phyloP scores from a whole-genome alignment of 176 grass and related monocot genomes.

The Oryza punctata region DNA sequence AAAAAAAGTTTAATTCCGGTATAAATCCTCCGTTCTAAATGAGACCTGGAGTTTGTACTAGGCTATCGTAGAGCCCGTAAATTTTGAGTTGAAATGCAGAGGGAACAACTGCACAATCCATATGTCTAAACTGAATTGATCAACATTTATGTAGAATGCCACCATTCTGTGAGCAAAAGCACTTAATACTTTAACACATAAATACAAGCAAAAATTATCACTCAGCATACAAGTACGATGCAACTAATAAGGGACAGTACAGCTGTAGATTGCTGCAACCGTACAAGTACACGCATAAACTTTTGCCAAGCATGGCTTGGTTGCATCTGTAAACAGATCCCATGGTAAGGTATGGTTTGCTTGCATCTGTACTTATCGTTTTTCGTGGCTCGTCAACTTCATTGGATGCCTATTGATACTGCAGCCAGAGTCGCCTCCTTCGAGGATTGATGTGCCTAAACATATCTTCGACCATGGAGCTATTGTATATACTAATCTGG shows the following conservation, averaged over 20 bases:
- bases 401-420: background rate
- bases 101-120: background rate
- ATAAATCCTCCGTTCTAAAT: too few species aligned
- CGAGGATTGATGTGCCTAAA: background rate
- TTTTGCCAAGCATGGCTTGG: background rate
- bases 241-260: background rate
- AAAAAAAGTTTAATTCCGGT: too few species aligned
- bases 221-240: background rate
- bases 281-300: background rate
- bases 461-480: background rate
- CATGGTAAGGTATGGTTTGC: background rate
- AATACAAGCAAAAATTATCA: background rate
- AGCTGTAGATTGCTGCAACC: background rate
- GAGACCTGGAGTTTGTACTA: background rate
- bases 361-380: background rate
- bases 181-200: background rate
- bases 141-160: background rate
- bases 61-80: background rate
- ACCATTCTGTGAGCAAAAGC: background rate
- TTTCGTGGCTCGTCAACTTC: background rate
- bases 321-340: background rate
- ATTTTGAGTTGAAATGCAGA: background rate
- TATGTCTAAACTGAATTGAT: background rate
- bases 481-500: background rate
- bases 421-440: background rate